Evolutionary conservation across 83 land plant species (phyloP), one percentile per base, ranked within the genome.

Genomic region (Larix sibirica): DNA sequence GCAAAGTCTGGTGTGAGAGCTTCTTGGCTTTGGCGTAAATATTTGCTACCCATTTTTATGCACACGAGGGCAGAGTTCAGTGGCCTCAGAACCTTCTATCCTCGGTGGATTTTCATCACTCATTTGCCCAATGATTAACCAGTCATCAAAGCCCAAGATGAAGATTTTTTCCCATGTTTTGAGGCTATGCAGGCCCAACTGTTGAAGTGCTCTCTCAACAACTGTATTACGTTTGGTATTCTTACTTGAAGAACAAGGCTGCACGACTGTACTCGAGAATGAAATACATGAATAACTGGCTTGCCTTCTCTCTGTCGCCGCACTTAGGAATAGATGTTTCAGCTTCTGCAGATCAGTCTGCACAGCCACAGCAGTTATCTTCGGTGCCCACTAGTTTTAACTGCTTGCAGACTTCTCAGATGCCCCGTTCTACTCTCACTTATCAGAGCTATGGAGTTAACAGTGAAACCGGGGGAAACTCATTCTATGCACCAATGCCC

Each of bases 231-330:
- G 58, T 54, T 54, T 54, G 58, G 58, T 54, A 14, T 54, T 54
- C 58, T 54, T 54, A 54, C 58, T 54, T 54, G 58, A 54, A 54
- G 58, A 54, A 54, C 58, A 54, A 54, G 58, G 40, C 74, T 36
- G 17, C 31, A 69, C 17, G 4, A 7, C 8, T 69, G 58, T 36
- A n/a, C 44, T 36, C 1, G 21, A 40, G 36, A 70, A 42, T 87
- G 91, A 90, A 92, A 78, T 75, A 85, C 66, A 85, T 86, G 85
- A 87, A 81, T 80, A 76, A 42, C 88, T 94, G 93, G 95, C 85
- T 94, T 71, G 93, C 91, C 16, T 94, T 94, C 83, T 92, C 96
- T 80, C 93, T 94, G 44, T 92, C 96, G 38, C 91, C 96, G 44
- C 87, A 87, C 36, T 78, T 92, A 62, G 88, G 65, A 71, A 88